These are phyloP conservation scores for Claviceps sp. DNA, from an alignment of 2,329 filamentous ascomycete species.

Conservation along the genomic window DNA sequence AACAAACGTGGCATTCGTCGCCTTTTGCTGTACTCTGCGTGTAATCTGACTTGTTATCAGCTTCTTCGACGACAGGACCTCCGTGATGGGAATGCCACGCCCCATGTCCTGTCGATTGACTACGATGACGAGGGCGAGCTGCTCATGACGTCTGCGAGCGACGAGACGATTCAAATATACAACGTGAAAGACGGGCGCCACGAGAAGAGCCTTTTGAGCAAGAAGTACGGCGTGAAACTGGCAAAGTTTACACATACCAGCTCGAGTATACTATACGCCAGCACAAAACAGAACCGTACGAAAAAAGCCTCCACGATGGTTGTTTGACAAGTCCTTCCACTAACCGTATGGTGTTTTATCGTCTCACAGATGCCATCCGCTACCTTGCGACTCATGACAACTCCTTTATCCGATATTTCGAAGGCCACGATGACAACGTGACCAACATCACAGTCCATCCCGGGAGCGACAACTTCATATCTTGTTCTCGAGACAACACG, in stretches of 20 bases:
- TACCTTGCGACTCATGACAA: slow-evolving; percentile 92
- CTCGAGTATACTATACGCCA: slow-evolving; percentile 86
- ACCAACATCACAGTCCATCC: slow-evolving; percentile 77
- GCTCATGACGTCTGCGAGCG: slow-evolving; percentile 79
- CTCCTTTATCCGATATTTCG: slow-evolving; percentile 90
- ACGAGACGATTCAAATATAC: slow-evolving; percentile 92
- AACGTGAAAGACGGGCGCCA: slow-evolving; percentile 83
- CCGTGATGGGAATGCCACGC: slow-evolving; percentile 37
- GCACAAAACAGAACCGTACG: slow-evolving; percentile 81
- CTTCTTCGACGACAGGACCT: slow-evolving; percentile 46
- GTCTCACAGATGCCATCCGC: slow-evolving; percentile 54
- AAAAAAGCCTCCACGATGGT: background rate
- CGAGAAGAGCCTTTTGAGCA: slow-evolving; percentile 79
- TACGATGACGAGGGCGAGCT: slow-evolving; percentile 94
- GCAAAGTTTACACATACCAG: slow-evolving; percentile 89
- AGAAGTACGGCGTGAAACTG: slow-evolving; percentile 92
- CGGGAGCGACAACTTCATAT: slow-evolving; percentile 80
- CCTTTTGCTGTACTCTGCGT: background rate
- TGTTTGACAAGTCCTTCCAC: background rate
- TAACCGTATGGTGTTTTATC: slow-evolving; percentile 1
- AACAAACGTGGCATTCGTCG: background rate
- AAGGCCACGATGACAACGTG: slow-evolving; percentile 74
- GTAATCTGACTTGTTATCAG: slow-evolving; percentile 9
- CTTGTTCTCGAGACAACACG: slow-evolving; percentile 80
- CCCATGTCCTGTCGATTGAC: slow-evolving; percentile 76